These are phyloP conservation scores for Tinospora cordifolia DNA, from an alignment of 164 flowering plant genomes.

Conservation along the genomic window DNA sequence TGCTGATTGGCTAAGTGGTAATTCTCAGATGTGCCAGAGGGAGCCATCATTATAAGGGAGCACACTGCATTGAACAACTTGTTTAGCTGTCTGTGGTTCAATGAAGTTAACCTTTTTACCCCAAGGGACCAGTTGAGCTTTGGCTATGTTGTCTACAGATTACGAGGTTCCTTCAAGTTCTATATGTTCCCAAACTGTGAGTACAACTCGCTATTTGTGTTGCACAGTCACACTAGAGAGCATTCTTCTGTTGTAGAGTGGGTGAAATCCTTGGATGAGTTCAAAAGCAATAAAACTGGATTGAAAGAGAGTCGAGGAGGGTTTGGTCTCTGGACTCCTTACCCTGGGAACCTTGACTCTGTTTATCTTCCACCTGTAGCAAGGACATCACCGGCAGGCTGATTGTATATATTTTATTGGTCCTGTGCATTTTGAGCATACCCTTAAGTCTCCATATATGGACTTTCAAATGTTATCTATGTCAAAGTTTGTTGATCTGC, in stretches of 20 bases:
- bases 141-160: slow-evolving; percentile 83
- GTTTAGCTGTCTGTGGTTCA: slow-evolving; percentile 97
- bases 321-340: slow-evolving; percentile 90
- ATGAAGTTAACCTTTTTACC: slow-evolving; percentile 89
- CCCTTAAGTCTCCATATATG: not conserved
- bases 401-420: slow-evolving; percentile 19
- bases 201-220: slow-evolving; percentile 68
- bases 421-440: not conserved
- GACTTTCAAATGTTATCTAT: not conserved
- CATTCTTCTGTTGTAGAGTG: slow-evolving; percentile 89
- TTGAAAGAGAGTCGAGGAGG: slow-evolving; percentile 88
- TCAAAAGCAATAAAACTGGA: slow-evolving; percentile 38
- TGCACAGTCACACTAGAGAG: slow-evolving; percentile 85
- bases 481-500: not conserved
- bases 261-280: slow-evolving; percentile 60
- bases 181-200: slow-evolving; percentile 96
- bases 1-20: not conserved
- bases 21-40: slow-evolving; percentile 96
- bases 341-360: slow-evolving; percentile 63
- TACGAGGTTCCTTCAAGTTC: slow-evolving; percentile 56
- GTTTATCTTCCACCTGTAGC: slow-evolving; percentile 64
- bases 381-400: slow-evolving; percentile 90
- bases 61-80: slow-evolving; percentile 76
- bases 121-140: slow-evolving; percentile 98
- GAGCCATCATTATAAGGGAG: slow-evolving; percentile 84